phyloP scores from a whole-genome alignment of 345 rosid genomes.

The Populus euphratica region DNA sequence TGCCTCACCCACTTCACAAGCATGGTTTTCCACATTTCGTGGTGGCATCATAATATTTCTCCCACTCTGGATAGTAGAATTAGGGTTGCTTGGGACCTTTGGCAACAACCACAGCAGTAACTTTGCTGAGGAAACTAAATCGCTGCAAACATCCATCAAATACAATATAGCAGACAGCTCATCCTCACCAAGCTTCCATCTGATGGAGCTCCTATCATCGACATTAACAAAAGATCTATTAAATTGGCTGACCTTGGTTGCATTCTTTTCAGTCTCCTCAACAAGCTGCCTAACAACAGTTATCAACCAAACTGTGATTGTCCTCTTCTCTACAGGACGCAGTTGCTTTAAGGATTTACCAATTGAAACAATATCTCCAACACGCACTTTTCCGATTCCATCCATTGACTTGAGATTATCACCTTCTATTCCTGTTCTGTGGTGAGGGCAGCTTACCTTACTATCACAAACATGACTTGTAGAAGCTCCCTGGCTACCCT shows the following conservation, averaged over 20 bases:
- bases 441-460: slow-evolving; percentile 69
- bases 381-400: slow-evolving; percentile 41
- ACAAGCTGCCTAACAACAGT: slow-evolving; percentile 65
- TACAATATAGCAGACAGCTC: slow-evolving; percentile 72
- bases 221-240: slow-evolving; percentile 48
- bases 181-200: slow-evolving; percentile 91
- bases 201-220: slow-evolving; percentile 53
- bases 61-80: slow-evolving; percentile 65
- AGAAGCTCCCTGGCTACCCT: slow-evolving; percentile 96
- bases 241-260: slow-evolving; percentile 54
- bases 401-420: slow-evolving; percentile 54
- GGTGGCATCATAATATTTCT: slow-evolving; percentile 51
- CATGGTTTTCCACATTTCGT: slow-evolving; percentile 63
- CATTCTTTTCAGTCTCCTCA: slow-evolving; percentile 72
- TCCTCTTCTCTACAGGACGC: slow-evolving; percentile 70
- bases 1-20: slow-evolving; percentile 78
- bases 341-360: slow-evolving; percentile 74
- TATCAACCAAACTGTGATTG: slow-evolving; percentile 71
- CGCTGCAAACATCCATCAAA: slow-evolving; percentile 74
- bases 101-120: slow-evolving; percentile 93
- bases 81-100: slow-evolving; percentile 55
- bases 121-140: slow-evolving; percentile 65
- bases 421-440: slow-evolving; percentile 56
- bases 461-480: slow-evolving; percentile 79
- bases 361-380: slow-evolving; percentile 57